These are phyloP conservation scores for Crithidia thermophila DNA, from an alignment of 208 protist genomes.

Conservation along the genomic window DNA sequence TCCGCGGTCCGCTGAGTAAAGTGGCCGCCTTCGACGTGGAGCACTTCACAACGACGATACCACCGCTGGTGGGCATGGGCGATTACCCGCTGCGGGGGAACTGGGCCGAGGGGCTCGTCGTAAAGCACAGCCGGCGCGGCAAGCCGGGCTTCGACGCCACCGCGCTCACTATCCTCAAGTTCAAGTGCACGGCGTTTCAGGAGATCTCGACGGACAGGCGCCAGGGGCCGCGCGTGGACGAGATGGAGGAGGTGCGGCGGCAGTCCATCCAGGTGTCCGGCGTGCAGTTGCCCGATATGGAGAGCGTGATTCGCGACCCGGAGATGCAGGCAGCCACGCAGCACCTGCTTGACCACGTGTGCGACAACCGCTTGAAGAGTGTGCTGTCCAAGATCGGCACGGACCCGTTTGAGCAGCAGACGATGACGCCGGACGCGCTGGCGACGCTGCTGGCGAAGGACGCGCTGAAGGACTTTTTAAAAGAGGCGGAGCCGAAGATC, in stretches of 20 bases:
- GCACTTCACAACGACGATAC: constrained; percentile 78
- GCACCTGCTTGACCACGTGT: constrained; percentile 70
- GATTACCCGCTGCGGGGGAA: constrained; percentile 82
- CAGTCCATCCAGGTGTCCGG: constrained; percentile 53
- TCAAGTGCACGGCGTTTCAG: constrained; percentile 88
- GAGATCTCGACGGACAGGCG: constrained; percentile 80
- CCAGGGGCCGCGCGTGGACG: constrained; percentile 74
- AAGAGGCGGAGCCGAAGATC: constrained; percentile 63
- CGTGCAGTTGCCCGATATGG: constrained; percentile 71
- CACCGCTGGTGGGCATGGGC: constrained; percentile 82
- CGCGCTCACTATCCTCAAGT: constrained; percentile 78
- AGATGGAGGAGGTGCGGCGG: constrained; percentile 61
- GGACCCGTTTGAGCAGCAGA: constrained; percentile 71
- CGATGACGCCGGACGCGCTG: constrained; percentile 63
- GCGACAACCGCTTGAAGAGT: constrained; percentile 80
- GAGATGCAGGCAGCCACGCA: constrained; percentile 39
- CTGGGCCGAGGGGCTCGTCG: constrained; percentile 85
- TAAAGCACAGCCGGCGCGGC: constrained; percentile 73
- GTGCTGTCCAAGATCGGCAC: constrained; percentile 86
- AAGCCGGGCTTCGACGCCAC: constrained; percentile 59
- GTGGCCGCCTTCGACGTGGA: constrained; percentile 88
- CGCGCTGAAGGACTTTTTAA: constrained; percentile 85
- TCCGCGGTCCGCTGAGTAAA: constrained; percentile 77
- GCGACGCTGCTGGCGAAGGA: constrained; percentile 77
- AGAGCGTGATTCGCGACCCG: constrained; percentile 68